Percentiles rank a stretch among this genome's conserved stretches.
These are phyloP conservation scores for Ilyonectria mors-panacis DNA, from an alignment of 2,329 filamentous ascomycete genomes.

Conservation along the genomic window DNA sequence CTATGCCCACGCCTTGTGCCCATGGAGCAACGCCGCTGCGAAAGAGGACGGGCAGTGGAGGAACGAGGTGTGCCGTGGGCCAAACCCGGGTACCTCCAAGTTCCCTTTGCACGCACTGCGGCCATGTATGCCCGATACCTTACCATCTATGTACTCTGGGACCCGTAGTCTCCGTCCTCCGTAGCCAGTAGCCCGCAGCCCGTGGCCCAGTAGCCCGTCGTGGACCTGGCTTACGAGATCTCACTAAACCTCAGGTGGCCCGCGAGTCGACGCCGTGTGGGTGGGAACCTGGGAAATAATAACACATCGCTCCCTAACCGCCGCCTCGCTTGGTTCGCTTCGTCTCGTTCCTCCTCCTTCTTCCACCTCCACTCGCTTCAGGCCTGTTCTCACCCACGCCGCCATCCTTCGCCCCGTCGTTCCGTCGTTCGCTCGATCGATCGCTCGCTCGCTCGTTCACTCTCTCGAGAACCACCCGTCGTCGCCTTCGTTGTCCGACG, in stretches of 20 bases:
- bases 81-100: not conserved
- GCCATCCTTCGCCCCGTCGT: constrained; percentile 1
- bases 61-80: not conserved
- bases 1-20: constrained; percentile 17
- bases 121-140: too few relatives aligned
- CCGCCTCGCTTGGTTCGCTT: constrained; percentile 29
- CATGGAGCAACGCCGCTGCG: not conserved
- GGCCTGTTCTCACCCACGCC: constrained; percentile 7
- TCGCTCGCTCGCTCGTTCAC: constrained; percentile 13
- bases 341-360: constrained; percentile 16
- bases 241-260: constrained; percentile 42
- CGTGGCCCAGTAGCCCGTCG: constrained; percentile 25
- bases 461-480: constrained; percentile 3
- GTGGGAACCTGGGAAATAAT: constrained; percentile 36
- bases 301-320: constrained; percentile 36
- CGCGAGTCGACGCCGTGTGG: constrained; percentile 33
- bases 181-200: constrained; percentile 21
- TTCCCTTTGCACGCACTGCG: not conserved
- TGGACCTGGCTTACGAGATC: constrained; percentile 40
- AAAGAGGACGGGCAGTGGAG: not conserved
- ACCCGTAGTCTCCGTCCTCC: not conserved
- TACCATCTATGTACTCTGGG: not conserved
- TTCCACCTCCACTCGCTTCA: constrained; percentile 17
- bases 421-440: constrained; percentile 13
- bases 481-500: constrained; percentile 21